These are phyloP conservation scores for Taphrina betulina DNA, from an alignment of 1,139 yeast genomes.

Conservation along the genomic window DNA sequence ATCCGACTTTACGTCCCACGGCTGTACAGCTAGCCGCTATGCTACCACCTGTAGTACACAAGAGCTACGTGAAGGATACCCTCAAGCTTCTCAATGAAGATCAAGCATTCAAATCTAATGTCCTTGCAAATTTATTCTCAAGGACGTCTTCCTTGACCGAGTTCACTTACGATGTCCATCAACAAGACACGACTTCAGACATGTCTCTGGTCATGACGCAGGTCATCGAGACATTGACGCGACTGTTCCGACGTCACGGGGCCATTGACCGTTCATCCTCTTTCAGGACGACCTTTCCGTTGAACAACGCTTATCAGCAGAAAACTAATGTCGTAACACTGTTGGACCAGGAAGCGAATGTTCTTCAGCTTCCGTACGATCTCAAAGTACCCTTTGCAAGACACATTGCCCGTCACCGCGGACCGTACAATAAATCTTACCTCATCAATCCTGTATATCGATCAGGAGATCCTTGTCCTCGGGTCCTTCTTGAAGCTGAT, in stretches of 20 bases:
- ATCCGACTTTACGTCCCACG: conserved; percentile 73
- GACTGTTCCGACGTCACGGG: conserved; percentile 75
- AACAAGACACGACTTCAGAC: conserved; percentile 82
- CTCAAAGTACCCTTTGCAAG: conserved; percentile 86
- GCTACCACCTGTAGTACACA: conserved; percentile 80
- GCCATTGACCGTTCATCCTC: conserved; percentile 65
- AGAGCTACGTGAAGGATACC: conserved; percentile 44
- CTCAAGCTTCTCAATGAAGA: conserved; percentile 59
- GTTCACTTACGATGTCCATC: conserved; percentile 77
- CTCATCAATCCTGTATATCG: conserved; percentile 81
- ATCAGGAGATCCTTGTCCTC: conserved; percentile 63
- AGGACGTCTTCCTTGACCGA: conserved; percentile 88
- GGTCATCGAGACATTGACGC: conserved; percentile 50
- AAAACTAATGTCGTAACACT: conserved; percentile 63
- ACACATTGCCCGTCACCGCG: conserved; percentile 60
- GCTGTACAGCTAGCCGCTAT: conserved; percentile 66
- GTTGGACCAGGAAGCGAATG: conserved; percentile 80
- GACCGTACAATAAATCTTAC: conserved; percentile 43
- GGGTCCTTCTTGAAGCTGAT: conserved; percentile 73
- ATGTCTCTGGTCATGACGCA: conserved; percentile 50
- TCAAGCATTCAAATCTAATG: conserved; percentile 80
- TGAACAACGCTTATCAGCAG: conserved; percentile 65
- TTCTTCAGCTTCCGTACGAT: conserved; percentile 84
- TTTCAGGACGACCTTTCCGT: conserved; percentile 66
- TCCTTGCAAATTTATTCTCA: conserved; percentile 65